Percentiles rank a stretch among this genome's conserved stretches.
Evolutionary conservation across 2,329 filamentous ascomycete genomes (phyloP).

Genomic region (Botrytis elliptica): DNA sequence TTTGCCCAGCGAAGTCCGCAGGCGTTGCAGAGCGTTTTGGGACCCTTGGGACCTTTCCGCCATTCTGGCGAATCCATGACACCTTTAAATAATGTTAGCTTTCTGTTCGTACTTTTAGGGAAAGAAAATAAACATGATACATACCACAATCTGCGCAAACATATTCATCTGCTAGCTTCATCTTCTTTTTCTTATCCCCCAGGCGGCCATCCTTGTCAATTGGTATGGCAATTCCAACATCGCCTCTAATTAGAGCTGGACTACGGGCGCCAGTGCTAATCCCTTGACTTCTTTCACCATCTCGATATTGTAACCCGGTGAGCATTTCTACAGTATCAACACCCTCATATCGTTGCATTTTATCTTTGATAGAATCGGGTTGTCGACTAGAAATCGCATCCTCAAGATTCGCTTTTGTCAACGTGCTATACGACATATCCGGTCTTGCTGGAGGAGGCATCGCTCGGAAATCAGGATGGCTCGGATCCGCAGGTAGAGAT

Average conservation of each 20-base stretch:
- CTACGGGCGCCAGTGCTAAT: conserved; percentile 84
- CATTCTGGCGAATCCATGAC: conserved; percentile 93
- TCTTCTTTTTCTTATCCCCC: conserved; percentile 80
- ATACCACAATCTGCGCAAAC: conserved; percentile 90
- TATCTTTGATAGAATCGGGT: conserved; percentile 77
- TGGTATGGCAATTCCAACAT: conserved; percentile 82
- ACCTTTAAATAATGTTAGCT: conserved; percentile 43
- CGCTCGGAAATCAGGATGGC: conserved; percentile 46
- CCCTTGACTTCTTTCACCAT: conserved; percentile 83
- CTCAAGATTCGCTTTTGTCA: conserved; percentile 79
- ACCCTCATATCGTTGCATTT: conserved; percentile 79
- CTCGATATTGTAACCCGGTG: conserved; percentile 81
- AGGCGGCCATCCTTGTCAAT: conserved; percentile 71
- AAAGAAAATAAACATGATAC: conserved; percentile 34
- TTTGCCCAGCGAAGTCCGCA: conserved; percentile 77
- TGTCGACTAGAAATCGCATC: conserved; percentile 63
- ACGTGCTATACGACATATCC: conserved; percentile 59
- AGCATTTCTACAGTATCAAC: conserved; percentile 90
- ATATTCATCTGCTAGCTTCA: conserved; percentile 83
- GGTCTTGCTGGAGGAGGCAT: conserved; percentile 69
- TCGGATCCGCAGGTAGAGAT: conserved; percentile 35
- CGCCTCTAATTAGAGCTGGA: conserved; percentile 77
- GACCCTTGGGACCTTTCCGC: conserved; percentile 88
- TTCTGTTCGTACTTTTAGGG: neutral
- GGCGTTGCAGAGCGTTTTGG: conserved; percentile 94